phyloP scores from a whole-genome alignment of 2,329 filamentous ascomycete species.

The Trichophyton mentagrophytes region DNA sequence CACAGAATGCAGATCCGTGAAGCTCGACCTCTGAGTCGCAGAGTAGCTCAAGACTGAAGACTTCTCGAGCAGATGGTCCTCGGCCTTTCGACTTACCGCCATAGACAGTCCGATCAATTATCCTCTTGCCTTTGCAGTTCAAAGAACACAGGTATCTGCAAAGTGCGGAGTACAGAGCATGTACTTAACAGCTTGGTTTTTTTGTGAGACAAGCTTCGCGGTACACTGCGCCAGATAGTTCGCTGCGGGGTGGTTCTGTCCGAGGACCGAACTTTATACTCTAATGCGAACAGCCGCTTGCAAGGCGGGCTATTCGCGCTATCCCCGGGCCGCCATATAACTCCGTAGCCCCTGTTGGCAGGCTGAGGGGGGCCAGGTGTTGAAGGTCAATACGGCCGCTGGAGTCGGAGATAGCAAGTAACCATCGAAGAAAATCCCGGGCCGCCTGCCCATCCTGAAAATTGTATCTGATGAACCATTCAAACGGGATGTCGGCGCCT shows the following conservation, averaged over 20 bases:
- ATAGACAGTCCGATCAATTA: neutral
- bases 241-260: neutral
- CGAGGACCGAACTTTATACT: neutral
- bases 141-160: neutral
- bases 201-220: neutral
- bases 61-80: no score
- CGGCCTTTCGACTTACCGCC: no score
- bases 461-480: neutral
- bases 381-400: neutral
- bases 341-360: neutral
- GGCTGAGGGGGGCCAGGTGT: no score
- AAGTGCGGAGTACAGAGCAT: neutral
- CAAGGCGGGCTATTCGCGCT: neutral
- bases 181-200: neutral
- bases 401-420: neutral
- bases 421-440: neutral
- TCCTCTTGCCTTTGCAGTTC: neutral
- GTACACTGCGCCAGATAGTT: neutral
- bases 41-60: no score
- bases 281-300: neutral
- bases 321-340: neutral
- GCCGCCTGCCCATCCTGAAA: neutral
- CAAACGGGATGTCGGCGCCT: neutral
- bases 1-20: no score
- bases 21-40: no score